Evolutionary conservation across 2,329 filamentous ascomycete genomes (phyloP), one percentile per base, ranked within the genome.

Genomic region (Colletotrichum sp.): DNA sequence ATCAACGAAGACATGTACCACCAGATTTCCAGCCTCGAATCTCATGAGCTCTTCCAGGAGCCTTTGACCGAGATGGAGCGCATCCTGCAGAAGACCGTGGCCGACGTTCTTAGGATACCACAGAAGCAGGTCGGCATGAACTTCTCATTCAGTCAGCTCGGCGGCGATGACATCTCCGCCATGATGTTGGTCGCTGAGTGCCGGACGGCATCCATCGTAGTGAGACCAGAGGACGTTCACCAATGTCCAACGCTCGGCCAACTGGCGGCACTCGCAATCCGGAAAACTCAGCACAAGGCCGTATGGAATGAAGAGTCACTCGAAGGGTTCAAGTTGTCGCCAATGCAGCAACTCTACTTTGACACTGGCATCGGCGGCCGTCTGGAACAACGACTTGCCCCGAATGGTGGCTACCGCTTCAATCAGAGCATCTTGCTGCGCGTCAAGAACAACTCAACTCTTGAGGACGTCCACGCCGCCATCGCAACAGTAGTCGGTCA

Each of bases 311-410:
- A 84, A 28, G 79, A 84, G 48, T 79, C 79, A 2, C 71, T 79
- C 10, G 84, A 85, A 24, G 82, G 75, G 36, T 90, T 89, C 77
- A 86, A 86, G 12, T 83, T 91, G 12, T 88, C 89, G 1, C 86
- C 89, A 5, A 90, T 90, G 86, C 89, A 91, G 80, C 86, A 88
- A 71, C 82, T 91, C 6, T 89, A 89, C 78, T 90, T 91, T 67
- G 84, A 88, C 76, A 88, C 88, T 0, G 80, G 83, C 3, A 86
- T 88, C 80, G 86, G 86, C 6, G 83, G 82, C 2, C 81, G 84
- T 64, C 74, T 79, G 13, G 80, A 81, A 30, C 78, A 81, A 16
- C 79, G 84, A 30, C 79, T 80, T 48, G 73, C 79, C 1, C 72
- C 78, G 6, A 83, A 84, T 4, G 84, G 84, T 1, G 85, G 82